Conservation (phyloP, 1,284 basidiomycete species). For the Rhodofomes roseus region DNA sequence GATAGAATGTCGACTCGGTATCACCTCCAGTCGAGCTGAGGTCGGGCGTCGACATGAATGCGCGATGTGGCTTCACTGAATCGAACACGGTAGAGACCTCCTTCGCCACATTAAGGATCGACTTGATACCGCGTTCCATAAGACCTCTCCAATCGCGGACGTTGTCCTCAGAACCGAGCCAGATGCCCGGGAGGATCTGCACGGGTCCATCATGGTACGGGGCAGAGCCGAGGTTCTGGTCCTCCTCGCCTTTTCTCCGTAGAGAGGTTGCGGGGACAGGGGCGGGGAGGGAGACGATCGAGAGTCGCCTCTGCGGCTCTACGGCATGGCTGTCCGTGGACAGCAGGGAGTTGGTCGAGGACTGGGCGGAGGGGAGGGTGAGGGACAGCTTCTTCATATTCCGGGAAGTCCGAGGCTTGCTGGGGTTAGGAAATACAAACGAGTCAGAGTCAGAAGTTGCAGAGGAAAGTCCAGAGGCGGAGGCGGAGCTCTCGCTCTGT, state of each 20-base stretch:
- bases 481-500: constrained; percentile 43
- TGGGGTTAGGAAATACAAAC: constrained; percentile 38
- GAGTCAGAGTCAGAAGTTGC: constrained; percentile 50
- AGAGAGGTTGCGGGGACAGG: constrained; percentile 44
- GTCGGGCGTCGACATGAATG: constrained; percentile 67
- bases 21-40: constrained; percentile 35
- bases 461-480: constrained; percentile 50
- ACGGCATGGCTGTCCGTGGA: constrained; percentile 29
- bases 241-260: constrained; percentile 66
- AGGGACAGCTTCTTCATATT: constrained; percentile 79
- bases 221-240: constrained; percentile 43
- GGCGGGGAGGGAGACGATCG: constrained; percentile 60
- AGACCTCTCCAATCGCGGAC: constrained; percentile 76
- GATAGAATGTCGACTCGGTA: constrained; percentile 51
- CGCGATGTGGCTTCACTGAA: constrained; percentile 42
- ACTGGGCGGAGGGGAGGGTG: constrained; percentile 56
- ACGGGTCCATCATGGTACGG: constrained; percentile 87
- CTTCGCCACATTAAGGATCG: constrained; percentile 93
- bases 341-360: constrained; percentile 49
- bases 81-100: constrained; percentile 84
- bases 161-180: constrained; percentile 93
- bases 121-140: constrained; percentile 70
- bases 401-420: constrained; percentile 43
- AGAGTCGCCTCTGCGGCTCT: constrained; percentile 44
- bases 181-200: constrained; percentile 87